Conservation (phyloP, 345 rosid genomes). For the Nephelium lappaceum region DNA sequence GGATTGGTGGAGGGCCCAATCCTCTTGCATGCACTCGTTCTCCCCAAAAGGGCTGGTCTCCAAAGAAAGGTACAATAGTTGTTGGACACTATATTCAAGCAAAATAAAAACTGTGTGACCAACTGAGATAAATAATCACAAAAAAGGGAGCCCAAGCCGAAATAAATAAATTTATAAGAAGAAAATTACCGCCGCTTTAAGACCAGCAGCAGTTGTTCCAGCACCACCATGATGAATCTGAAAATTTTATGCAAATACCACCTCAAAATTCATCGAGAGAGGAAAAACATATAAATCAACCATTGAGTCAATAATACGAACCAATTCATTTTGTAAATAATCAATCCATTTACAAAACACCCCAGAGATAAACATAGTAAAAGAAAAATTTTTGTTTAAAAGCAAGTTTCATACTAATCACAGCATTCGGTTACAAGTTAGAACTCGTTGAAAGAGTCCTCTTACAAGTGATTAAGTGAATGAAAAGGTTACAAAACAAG, state of each 20-base stretch:
- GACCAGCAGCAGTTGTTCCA: conserved; percentile 71
- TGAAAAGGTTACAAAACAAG: too few relatives aligned
- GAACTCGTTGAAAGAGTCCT: background rate
- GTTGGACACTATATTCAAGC: conserved; percentile 51
- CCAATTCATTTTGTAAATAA: background rate
- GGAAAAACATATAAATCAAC: background rate
- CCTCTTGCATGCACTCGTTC: conserved; percentile 56
- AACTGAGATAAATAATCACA: background rate
- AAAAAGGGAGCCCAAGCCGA: background rate
- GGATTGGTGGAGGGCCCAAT: conserved; percentile 59
- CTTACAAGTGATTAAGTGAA: background rate
- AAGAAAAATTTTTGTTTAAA: too few relatives aligned
- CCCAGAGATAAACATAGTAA: background rate
- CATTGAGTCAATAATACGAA: background rate
- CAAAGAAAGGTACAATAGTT: conserved; percentile 60
- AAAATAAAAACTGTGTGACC: background rate
- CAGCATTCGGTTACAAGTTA: background rate
- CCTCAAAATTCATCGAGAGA: background rate
- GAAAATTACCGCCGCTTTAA: conserved; percentile 55
- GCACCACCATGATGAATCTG: conserved; percentile 68
- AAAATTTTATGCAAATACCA: background rate
- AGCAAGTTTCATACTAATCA: background rate
- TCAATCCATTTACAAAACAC: background rate
- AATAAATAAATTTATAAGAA: background rate
- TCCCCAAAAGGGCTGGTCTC: conserved; percentile 73